Evolutionary conservation across 2,329 filamentous ascomycete genomes (phyloP).

Genomic region (Aspergillus sp.): DNA sequence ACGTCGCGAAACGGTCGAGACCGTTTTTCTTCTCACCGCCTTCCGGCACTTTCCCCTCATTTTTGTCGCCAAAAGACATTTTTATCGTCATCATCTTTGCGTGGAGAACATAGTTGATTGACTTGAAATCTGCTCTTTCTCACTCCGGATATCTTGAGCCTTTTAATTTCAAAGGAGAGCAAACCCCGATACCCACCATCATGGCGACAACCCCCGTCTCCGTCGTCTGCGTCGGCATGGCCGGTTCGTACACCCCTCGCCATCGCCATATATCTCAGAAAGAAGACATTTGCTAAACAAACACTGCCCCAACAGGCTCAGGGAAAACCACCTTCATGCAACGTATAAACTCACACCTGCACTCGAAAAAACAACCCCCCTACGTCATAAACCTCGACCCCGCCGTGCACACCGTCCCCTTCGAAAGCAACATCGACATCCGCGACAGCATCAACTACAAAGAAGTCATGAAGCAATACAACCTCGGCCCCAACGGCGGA

Average conservation of each 20-base stretch:
- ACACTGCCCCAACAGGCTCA: slow-evolving; percentile 62
- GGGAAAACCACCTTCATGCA: slow-evolving; percentile 99
- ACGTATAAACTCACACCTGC: slow-evolving; percentile 90
- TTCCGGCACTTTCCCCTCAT: slow-evolving; percentile 19
- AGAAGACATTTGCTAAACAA: slow-evolving; percentile 11
- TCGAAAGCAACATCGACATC: slow-evolving; percentile 98
- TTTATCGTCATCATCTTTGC: neutral
- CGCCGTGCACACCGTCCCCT: slow-evolving; percentile 89
- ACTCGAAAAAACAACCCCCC: slow-evolving; percentile 76
- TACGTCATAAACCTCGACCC: slow-evolving; percentile 98
- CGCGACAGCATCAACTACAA: slow-evolving; percentile 99
- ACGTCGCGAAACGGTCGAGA: slow-evolving; percentile 21
- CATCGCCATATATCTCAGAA: slow-evolving; percentile 3
- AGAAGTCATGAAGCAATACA: slow-evolving; percentile 99
- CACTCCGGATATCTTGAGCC: neutral
- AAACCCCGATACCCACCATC: slow-evolving; percentile 17
- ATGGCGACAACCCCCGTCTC: slow-evolving; percentile 67
- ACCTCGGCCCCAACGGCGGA: slow-evolving; percentile 93
- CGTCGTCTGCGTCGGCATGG: slow-evolving; percentile 97
- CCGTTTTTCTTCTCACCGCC: slow-evolving; percentile 16
- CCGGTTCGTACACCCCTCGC: slow-evolving; percentile 59
- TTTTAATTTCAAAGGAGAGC: neutral
- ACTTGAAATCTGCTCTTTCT: neutral
- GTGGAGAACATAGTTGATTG: neutral
- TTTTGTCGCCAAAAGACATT: slow-evolving; percentile 19